Conservation (phyloP, 2,329 filamentous ascomycete species). For the Claviceps purpurea region DNA sequence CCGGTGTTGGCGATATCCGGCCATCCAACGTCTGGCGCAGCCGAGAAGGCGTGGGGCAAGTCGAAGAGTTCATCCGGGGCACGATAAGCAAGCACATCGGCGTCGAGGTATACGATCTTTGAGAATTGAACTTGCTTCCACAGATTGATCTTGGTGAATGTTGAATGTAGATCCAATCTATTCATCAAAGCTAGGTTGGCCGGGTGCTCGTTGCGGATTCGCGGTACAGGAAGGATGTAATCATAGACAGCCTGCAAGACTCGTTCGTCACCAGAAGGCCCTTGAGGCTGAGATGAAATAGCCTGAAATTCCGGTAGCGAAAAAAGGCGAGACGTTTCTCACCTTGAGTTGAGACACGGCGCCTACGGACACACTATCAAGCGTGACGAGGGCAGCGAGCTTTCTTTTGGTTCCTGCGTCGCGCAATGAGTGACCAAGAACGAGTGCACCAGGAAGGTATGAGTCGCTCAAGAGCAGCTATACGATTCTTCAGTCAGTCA, state of each 20-base stretch:
- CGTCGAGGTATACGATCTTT: constrained; percentile 89
- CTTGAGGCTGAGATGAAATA: not conserved
- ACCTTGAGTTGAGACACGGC: constrained; percentile 72
- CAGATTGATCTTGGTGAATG: constrained; percentile 91
- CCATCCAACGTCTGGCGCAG: constrained; percentile 93
- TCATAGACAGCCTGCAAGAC: constrained; percentile 63
- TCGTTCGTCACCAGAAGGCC: not conserved
- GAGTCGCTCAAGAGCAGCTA: constrained; percentile 86
- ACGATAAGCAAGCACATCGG: constrained; percentile 80
- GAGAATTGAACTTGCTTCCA: constrained; percentile 87
- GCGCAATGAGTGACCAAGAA: constrained; percentile 85
- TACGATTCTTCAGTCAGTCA: constrained; percentile 6
- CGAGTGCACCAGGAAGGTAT: constrained; percentile 86
- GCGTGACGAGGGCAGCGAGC: constrained; percentile 71
- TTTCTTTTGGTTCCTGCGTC: constrained; percentile 81
- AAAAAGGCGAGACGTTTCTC: constrained; percentile 11
- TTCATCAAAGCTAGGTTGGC: constrained; percentile 87
- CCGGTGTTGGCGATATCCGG: constrained; percentile 98
- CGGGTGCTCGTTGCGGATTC: constrained; percentile 62
- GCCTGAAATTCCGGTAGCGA: not conserved
- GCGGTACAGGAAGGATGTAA: constrained; percentile 72
- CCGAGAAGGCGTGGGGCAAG: constrained; percentile 43
- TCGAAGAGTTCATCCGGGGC: constrained; percentile 89
- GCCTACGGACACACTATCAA: constrained; percentile 61
- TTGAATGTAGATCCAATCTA: constrained; percentile 75